phyloP scores from a whole-genome alignment of 2,329 filamentous ascomycete genomes.

The Fusarium sp. region DNA sequence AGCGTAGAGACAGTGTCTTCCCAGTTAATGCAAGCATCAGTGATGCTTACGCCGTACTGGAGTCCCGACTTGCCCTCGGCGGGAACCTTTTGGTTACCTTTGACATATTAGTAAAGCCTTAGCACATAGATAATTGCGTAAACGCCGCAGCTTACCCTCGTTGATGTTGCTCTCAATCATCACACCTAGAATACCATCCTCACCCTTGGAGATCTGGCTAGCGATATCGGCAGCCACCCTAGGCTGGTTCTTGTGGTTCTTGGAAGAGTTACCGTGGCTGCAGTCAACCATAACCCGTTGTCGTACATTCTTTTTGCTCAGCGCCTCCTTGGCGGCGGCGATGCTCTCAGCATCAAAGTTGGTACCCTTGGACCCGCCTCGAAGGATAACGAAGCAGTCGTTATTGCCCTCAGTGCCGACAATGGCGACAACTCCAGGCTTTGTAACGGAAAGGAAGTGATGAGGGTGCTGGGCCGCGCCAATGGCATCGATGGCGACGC shows the following conservation, averaged over 20 bases:
- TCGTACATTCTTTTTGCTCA: slow-evolving; percentile 76
- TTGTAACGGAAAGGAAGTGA: slow-evolving; percentile 97
- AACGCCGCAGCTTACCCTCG: slow-evolving; percentile 70
- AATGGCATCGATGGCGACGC: slow-evolving; percentile 94
- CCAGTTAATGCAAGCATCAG: slow-evolving; percentile 96
- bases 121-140: not conserved
- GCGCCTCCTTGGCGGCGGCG: slow-evolving; percentile 79
- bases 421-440: slow-evolving; percentile 93
- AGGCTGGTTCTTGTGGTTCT: slow-evolving; percentile 97
- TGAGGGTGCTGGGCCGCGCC: slow-evolving; percentile 91
- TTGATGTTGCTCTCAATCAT: slow-evolving; percentile 99
- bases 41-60: slow-evolving; percentile 95
- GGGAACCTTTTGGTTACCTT: slow-evolving; percentile 87
- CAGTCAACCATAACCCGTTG: slow-evolving; percentile 96
- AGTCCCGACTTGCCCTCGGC: slow-evolving; percentile 84
- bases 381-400: slow-evolving; percentile 95
- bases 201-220: slow-evolving; percentile 84
- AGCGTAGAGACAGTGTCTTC: slow-evolving; percentile 85
- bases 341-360: slow-evolving; percentile 93
- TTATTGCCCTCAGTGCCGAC: slow-evolving; percentile 95
- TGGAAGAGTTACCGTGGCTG: slow-evolving; percentile 94
- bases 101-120: slow-evolving; percentile 40
- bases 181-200: slow-evolving; percentile 90
- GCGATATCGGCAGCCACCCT: slow-evolving; percentile 86
- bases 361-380: slow-evolving; percentile 90